Percentiles rank a stretch among this genome's conserved stretches.
Conservation (phyloP, 2,329 filamentous ascomycete species). For the Pseudogymnoascus sp. region DNA sequence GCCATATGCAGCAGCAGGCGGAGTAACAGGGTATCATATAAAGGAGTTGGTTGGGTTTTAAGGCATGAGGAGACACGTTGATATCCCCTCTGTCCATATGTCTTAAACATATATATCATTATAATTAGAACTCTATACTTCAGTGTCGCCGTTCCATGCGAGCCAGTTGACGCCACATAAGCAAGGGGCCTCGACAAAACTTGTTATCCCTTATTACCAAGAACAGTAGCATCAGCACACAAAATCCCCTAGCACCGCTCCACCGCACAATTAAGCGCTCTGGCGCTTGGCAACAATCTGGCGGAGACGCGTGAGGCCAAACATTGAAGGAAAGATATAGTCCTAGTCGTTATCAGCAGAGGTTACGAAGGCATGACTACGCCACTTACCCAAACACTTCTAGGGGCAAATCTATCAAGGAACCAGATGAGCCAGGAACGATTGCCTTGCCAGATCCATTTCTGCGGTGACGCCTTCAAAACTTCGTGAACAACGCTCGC, state of each 20-base stretch:
- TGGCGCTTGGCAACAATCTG: background rate
- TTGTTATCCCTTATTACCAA: too few relatives aligned
- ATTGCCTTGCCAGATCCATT: constrained; percentile 20
- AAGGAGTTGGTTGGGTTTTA: background rate
- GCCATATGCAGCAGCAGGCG: constrained; percentile 29
- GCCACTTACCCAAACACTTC: background rate
- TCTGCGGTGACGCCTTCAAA: constrained; percentile 13
- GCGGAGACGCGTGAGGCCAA: background rate
- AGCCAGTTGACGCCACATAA: too few relatives aligned
- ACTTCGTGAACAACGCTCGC: constrained; percentile 16
- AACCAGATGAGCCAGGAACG: constrained; percentile 10
- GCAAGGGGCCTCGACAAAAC: too few relatives aligned
- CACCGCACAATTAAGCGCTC: background rate
- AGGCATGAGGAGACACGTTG: background rate
- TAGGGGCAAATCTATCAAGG: background rate
- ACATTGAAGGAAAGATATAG: constrained; percentile 8
- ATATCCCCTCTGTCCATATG: background rate
- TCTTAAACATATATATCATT: background rate
- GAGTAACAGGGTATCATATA: background rate
- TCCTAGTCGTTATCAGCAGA: background rate
- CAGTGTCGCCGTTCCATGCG: background rate
- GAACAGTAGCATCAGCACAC: background rate
- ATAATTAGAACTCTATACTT: background rate
- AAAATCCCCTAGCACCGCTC: background rate
- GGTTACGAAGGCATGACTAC: background rate